Evolutionary conservation across 345 rosid species (phyloP), one percentile per base, ranked within the genome.

Genomic region (Populus alba): DNA sequence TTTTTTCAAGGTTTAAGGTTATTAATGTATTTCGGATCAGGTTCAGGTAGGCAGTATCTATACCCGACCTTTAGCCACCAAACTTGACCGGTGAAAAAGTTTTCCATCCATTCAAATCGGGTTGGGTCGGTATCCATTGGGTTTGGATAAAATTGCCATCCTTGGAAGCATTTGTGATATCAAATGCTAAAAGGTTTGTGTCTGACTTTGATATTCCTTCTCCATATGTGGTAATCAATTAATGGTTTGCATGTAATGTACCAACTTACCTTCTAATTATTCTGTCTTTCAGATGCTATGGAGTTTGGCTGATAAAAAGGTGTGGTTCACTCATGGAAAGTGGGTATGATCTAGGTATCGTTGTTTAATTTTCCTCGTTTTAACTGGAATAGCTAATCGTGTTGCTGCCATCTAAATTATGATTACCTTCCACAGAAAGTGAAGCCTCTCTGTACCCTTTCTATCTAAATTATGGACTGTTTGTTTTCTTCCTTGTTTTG

Each of bases 251-350:
- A 51, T 16, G n/a, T 51, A 17, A 51, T 51, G 57, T 51, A 33
- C 69, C 29, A 49, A 35, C 67, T 25, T 41, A 25, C 27, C 51
- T 43, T 55, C 72, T 35, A 49, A 49, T 66, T 31, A 41, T 12
- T 74, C 49, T 39, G n/a, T 22, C 8, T 70, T 73, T 65, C 89
- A 94, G 99, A 80, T 96, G 92, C 77, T 84, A 84, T 25, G 97
- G 99, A 69, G 98, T 97, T 15, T 97, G 99, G 98, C 85, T 97
- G 84, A 90, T 97, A 79, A 92, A 98, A 25, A 77, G 98, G 68
- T 94, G 99, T 39, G 98, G 98, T 25, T 88, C 97, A 10, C 90
- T 97, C 39, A 75, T 85, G 85, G 80, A 84, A 41, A 88, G 73
- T 22, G 92, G 93, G 8, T 97, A 91, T 62, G 85, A 91, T 84